These are phyloP conservation scores for Neoascochyta sp. DNA, from an alignment of 2,329 filamentous ascomycete species.

Conservation along the genomic window DNA sequence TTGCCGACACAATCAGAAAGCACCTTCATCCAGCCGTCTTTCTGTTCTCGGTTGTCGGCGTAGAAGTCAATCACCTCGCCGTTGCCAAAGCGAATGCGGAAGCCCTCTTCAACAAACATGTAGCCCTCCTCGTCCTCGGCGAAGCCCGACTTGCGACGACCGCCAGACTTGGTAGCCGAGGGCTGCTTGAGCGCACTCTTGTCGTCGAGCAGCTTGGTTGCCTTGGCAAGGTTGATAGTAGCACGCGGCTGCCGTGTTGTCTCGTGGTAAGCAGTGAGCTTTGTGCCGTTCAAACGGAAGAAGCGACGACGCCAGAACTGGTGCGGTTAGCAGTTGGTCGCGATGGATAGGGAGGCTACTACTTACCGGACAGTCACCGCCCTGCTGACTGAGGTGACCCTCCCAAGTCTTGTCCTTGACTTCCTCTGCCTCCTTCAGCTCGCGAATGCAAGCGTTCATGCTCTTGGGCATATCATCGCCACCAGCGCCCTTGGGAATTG, in stretches of 20 bases:
- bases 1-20: conserved; percentile 68
- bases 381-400: conserved; percentile 90
- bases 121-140: conserved; percentile 98
- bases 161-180: conserved; percentile 68
- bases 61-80: conserved; percentile 99
- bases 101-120: conserved; percentile 99
- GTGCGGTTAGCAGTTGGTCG: conserved; percentile 8
- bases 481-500: conserved; percentile 77
- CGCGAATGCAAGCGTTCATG: conserved; percentile 93
- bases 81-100: conserved; percentile 97
- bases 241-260: conserved; percentile 90
- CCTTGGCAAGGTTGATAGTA: conserved; percentile 93
- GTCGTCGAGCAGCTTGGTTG: conserved; percentile 90
- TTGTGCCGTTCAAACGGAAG: conserved; percentile 88
- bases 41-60: conserved; percentile 80
- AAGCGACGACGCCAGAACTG: conserved; percentile 97
- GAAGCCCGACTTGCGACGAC: conserved; percentile 87
- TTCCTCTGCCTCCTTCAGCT: conserved; percentile 86
- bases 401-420: conserved; percentile 75
- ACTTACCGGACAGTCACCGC: conserved; percentile 93
- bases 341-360: conserved; percentile 15
- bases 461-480: conserved; percentile 99
- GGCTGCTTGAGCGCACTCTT: conserved; percentile 77
- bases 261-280: conserved; percentile 94
- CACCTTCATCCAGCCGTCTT: conserved; percentile 92